Evolutionary conservation across 441 rosid species (phyloP).

Genomic region (Jatropha podagrica): DNA sequence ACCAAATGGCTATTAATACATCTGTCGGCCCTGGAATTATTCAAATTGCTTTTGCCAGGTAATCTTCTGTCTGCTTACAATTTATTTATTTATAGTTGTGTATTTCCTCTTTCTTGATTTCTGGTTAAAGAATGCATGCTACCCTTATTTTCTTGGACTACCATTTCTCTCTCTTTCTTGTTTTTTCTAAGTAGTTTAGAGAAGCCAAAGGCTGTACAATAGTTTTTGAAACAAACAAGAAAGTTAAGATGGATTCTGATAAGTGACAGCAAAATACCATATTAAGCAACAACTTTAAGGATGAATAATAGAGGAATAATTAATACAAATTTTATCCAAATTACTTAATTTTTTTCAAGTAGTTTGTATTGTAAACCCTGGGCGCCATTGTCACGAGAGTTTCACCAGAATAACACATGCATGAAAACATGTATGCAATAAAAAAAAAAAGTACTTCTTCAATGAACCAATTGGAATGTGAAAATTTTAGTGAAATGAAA

Average conservation of each 20-base stretch:
- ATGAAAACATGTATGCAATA: no score
- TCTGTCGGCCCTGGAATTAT: conserved; percentile 10
- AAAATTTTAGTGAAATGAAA: background rate
- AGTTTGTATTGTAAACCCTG: no score
- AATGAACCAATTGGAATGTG: no score
- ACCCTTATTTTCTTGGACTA: background rate
- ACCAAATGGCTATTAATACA: background rate
- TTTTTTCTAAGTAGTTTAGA: background rate
- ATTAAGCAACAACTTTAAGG: background rate
- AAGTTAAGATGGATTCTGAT: conserved; percentile 15
- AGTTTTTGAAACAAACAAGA: background rate
- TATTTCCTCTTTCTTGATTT: no score
- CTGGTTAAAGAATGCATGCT: background rate
- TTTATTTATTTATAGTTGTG: background rate
- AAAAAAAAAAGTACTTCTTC: no score
- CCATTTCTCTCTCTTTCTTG: background rate
- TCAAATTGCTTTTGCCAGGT: background rate
- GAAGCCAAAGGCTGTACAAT: background rate
- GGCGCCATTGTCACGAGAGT: no score
- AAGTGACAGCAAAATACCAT: background rate
- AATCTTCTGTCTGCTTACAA: background rate
- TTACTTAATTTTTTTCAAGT: no score
- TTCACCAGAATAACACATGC: no score
- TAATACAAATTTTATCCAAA: no score
- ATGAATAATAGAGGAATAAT: background rate